These are phyloP conservation scores for Heliocybe sulcata DNA, from an alignment of 1,284 basidiomycete species.

Conservation along the genomic window DNA sequence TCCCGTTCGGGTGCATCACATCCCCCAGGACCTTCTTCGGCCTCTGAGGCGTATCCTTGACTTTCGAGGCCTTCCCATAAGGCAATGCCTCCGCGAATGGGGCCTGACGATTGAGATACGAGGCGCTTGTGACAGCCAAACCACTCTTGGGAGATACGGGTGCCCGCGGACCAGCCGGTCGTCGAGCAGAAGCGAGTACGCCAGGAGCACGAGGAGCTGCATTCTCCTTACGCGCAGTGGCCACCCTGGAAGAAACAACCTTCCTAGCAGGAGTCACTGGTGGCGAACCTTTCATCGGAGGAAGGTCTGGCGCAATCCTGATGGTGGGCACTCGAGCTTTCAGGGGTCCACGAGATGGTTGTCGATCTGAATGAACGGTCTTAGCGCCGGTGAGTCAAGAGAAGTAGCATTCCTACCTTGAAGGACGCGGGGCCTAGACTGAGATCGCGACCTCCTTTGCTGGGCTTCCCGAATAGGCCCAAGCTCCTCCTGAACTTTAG, in stretches of 20 bases:
- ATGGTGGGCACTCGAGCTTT: background rate
- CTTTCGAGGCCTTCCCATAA: background rate
- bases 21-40: background rate
- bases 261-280: constrained; percentile 5
- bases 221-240: constrained; percentile 23
- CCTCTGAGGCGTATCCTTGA: background rate
- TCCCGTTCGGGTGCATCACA: constrained; percentile 1
- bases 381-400: background rate
- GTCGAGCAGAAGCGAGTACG: background rate
- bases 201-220: background rate
- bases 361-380: background rate
- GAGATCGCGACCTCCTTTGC: constrained; percentile 17
- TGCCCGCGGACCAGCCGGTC: background rate
- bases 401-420: constrained; percentile 7
- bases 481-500: background rate
- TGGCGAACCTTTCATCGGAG: constrained; percentile 19
- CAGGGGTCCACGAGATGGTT: background rate
- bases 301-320: constrained; percentile 13
- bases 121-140: background rate
- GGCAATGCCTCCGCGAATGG: background rate
- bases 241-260: constrained; percentile 2
- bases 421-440: constrained; percentile 16
- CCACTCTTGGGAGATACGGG: background rate
- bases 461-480: constrained; percentile 2
- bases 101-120: background rate